These are phyloP conservation scores for Cytidiella melzeri DNA, from an alignment of 768 basidiomycete species.

Conservation along the genomic window DNA sequence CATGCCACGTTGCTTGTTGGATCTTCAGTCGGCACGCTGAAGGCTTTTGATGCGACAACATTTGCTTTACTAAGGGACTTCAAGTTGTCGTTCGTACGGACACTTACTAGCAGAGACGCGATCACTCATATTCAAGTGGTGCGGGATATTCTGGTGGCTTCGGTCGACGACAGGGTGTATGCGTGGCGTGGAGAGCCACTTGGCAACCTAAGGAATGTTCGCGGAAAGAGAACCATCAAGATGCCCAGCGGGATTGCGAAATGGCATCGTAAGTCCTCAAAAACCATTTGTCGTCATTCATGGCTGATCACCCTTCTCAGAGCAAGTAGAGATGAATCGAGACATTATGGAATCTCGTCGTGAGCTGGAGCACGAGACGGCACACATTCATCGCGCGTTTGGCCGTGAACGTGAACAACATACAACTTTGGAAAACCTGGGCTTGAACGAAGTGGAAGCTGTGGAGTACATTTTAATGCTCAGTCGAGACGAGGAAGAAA, in stretches of 20 bases:
- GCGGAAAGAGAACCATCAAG: slow-evolving; percentile 17
- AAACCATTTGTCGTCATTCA: not conserved
- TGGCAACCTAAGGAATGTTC: slow-evolving; percentile 24
- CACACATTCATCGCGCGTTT: slow-evolving; percentile 29
- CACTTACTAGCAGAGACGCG: slow-evolving; percentile 30
- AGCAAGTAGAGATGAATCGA: slow-evolving; percentile 55
- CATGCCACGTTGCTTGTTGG: slow-evolving; percentile 58
- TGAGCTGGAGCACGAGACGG: slow-evolving; percentile 46
- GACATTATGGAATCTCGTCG: slow-evolving; percentile 54
- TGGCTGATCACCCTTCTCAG: slow-evolving; percentile 27
- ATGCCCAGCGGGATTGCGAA: slow-evolving; percentile 21
- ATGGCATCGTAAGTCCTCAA: slow-evolving; percentile 31
- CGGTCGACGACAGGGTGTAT: slow-evolving; percentile 55
- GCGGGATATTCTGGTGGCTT: slow-evolving; percentile 49
- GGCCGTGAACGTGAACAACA: slow-evolving; percentile 54
- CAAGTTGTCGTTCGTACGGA: slow-evolving; percentile 29
- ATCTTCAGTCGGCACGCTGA: slow-evolving; percentile 51
- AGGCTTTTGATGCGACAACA: slow-evolving; percentile 62
- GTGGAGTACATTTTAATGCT: slow-evolving; percentile 81
- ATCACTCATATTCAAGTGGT: slow-evolving; percentile 56
- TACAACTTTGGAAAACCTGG: slow-evolving; percentile 51
- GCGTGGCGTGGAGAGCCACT: slow-evolving; percentile 60
- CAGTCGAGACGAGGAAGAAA: slow-evolving; percentile 66
- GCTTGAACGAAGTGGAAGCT: slow-evolving; percentile 67
- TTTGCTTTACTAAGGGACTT: slow-evolving; percentile 53